Evolutionary conservation across 768 basidiomycete species (phyloP).

Genomic region (Pleurotus tuber-regium): DNA sequence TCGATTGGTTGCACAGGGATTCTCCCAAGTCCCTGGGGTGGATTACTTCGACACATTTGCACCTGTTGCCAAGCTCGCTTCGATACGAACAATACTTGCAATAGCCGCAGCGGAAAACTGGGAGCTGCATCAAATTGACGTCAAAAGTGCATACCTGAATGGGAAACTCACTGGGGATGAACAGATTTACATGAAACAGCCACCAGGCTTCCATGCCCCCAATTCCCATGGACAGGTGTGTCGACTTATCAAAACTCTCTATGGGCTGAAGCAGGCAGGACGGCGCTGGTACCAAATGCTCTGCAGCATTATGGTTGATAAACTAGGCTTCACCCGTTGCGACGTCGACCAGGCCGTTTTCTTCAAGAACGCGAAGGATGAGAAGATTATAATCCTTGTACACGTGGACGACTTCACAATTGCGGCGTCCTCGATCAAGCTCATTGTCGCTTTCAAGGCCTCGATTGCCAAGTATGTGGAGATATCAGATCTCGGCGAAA

Average conservation of each 20-base stretch:
- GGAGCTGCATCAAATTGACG: conserved; percentile 36
- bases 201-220: conserved; percentile 22
- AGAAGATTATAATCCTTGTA: conserved; percentile 14
- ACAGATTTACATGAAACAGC: conserved; percentile 41
- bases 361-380: conserved; percentile 11
- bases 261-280: conserved; percentile 16
- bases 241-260: conserved; percentile 8
- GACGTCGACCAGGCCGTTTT: conserved; percentile 20
- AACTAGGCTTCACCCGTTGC: conserved; percentile 12
- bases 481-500: conserved; percentile 8
- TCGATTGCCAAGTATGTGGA: background rate
- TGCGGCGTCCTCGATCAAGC: conserved; percentile 3
- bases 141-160: conserved; percentile 39
- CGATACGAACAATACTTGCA: conserved; percentile 26
- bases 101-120: conserved; percentile 28
- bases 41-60: conserved; percentile 35
- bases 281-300: conserved; percentile 14
- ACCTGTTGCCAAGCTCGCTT: conserved; percentile 24
- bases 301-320: conserved; percentile 5
- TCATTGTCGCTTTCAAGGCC: conserved; percentile 13
- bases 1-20: conserved; percentile 37
- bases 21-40: conserved; percentile 34
- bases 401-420: conserved; percentile 25
- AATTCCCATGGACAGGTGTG: conserved; percentile 9
- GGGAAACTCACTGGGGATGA: conserved; percentile 27